Evolutionary conservation across 192 early-diverging fungal species (phyloP).

Genomic region (Coemansia sp.): DNA sequence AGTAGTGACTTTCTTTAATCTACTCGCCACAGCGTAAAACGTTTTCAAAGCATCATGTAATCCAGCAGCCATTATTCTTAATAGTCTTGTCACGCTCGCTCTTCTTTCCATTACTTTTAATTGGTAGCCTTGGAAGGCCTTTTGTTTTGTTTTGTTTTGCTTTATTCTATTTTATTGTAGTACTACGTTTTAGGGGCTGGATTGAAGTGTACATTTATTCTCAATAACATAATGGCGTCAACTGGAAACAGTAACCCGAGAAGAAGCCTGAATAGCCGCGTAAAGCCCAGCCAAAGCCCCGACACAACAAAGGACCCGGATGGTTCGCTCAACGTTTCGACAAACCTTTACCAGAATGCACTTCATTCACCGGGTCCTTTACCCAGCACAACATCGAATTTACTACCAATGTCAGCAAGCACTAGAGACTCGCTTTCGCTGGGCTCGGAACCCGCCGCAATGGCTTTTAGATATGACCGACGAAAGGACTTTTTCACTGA

Average conservation of each 20-base stretch:
- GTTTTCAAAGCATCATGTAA: too few relatives aligned
- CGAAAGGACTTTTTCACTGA: constrained; percentile 51
- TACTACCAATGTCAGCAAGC: not conserved
- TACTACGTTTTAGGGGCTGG: not conserved
- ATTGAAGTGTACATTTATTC: not conserved
- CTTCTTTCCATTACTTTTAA: too few relatives aligned
- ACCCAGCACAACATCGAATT: not conserved
- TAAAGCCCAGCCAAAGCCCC: not conserved
- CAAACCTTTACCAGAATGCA: not conserved
- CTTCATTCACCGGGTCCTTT: not conserved
- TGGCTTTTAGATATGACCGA: constrained; percentile 40
- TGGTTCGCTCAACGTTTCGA: constrained; percentile 1
- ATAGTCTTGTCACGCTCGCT: too few relatives aligned
- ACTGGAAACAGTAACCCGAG: not conserved
- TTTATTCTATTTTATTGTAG: too few relatives aligned
- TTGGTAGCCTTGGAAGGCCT: too few relatives aligned
- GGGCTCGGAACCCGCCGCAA: constrained; percentile 38
- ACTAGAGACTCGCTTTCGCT: constrained; percentile 15
- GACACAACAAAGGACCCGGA: not conserved
- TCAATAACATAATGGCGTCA: not conserved
- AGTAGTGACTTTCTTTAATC: too few relatives aligned
- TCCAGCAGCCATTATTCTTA: too few relatives aligned
- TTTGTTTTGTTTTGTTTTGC: too few relatives aligned
- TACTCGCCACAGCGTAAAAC: too few relatives aligned
- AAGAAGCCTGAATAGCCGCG: not conserved